Evolutionary conservation across 75 land plant species (phyloP).

Genomic region (Isoetes taiwanensis): DNA sequence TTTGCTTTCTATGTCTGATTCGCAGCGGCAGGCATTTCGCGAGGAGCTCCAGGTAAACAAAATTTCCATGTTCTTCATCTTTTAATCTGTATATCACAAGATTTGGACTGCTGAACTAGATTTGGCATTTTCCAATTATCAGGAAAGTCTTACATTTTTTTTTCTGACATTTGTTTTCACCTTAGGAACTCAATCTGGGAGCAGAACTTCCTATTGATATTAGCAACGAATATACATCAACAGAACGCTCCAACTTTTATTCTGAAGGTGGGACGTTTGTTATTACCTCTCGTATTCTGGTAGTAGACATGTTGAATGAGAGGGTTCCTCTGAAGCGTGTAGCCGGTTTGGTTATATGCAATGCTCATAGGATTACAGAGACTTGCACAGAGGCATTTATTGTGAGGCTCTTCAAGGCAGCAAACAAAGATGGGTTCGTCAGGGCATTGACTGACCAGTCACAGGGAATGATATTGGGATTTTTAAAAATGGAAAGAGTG

Average conservation of each 20-base stretch:
- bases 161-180: no score
- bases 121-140: no score
- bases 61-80: no score
- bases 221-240: constrained; percentile 49
- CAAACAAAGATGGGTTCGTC: constrained; percentile 30
- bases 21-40: constrained; percentile 28
- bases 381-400: constrained; percentile 83
- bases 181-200: constrained; percentile 16
- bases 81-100: no score
- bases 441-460: constrained; percentile 76
- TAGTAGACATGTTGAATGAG: constrained; percentile 60
- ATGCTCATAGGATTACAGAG: constrained; percentile 65
- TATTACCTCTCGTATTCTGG: constrained; percentile 62
- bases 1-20: constrained; percentile 62
- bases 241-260: constrained; percentile 52
- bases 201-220: constrained; percentile 35
- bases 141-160: no score
- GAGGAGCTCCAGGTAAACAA: constrained; percentile 31
- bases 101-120: no score
- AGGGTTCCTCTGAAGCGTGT: constrained; percentile 35
- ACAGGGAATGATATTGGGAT: constrained; percentile 73
- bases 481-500: constrained; percentile 72
- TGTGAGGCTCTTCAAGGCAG: constrained; percentile 39
- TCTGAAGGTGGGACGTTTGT: constrained; percentile 39
- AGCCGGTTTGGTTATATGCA: constrained; percentile 57